Conservation (phyloP, 441 rosid genomes). For the Gossypium gossypioides region DNA sequence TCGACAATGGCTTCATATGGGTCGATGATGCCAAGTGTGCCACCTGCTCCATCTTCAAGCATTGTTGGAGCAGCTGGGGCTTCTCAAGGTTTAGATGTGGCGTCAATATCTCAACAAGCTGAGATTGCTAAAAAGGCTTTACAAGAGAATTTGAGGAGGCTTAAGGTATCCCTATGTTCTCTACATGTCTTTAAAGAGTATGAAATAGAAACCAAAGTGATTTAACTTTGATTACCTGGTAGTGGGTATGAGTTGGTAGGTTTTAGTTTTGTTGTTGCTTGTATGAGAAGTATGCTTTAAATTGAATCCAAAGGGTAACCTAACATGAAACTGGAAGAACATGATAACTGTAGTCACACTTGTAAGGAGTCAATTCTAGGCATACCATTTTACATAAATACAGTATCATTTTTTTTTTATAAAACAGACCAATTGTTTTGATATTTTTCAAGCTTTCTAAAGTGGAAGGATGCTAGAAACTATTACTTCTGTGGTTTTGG, state of each 20-base stretch:
- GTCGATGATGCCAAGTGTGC: conserved; percentile 21
- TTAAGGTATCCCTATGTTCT: conserved; percentile 43
- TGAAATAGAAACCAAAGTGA: neutral
- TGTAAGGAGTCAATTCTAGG: neutral
- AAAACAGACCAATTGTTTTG: neutral
- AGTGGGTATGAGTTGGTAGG: neutral
- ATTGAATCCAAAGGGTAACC: neutral
- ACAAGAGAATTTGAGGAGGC: conserved; percentile 41
- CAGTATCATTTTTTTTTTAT: neutral
- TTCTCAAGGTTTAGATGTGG: conserved; percentile 38
- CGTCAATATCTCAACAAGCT: conserved; percentile 64
- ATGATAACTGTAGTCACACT: neutral
- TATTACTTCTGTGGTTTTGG: neutral
- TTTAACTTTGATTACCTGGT: neutral
- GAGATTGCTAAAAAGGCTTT: conserved; percentile 67
- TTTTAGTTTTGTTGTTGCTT: neutral
- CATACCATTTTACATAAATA: neutral
- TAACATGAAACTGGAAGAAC: neutral
- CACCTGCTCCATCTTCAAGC: conserved; percentile 31
- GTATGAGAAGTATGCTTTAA: neutral
- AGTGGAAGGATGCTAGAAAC: neutral
- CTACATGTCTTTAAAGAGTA: neutral
- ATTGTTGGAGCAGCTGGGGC: conserved; percentile 41
- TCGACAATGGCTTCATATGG: conserved; percentile 21
- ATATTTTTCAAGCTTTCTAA: neutral